Evolutionary conservation across 2,329 filamentous ascomycete genomes (phyloP).

Genomic region (Pestalotiopsis sp.): DNA sequence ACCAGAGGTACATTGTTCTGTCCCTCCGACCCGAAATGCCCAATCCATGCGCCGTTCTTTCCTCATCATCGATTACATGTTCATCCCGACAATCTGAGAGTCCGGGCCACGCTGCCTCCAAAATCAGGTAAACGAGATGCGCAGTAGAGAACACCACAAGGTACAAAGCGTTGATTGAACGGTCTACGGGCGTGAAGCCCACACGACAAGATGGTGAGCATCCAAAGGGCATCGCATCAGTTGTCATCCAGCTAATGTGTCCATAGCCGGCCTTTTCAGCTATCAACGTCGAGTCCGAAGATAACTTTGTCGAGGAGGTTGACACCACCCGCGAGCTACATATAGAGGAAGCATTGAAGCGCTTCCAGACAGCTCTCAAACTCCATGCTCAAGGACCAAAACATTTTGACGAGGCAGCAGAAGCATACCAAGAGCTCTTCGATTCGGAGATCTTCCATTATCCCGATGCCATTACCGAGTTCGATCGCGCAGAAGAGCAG

Average conservation of each 20-base stretch:
- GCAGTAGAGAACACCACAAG: neutral
- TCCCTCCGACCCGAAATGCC: no score
- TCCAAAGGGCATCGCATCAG: neutral
- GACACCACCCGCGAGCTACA: conserved; percentile 95
- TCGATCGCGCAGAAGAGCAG: conserved; percentile 67
- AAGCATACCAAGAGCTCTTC: conserved; percentile 84
- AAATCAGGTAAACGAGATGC: neutral
- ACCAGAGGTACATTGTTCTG: neutral
- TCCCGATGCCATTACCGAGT: conserved; percentile 83
- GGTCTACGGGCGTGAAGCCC: neutral
- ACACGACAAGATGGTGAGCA: neutral
- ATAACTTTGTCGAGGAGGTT: conserved; percentile 85
- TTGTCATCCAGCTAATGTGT: conserved; percentile 6
- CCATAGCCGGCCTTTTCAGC: conserved; percentile 74
- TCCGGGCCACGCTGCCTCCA: neutral
- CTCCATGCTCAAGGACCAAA: conserved; percentile 83
- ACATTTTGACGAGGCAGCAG: conserved; percentile 73
- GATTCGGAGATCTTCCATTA: conserved; percentile 93
- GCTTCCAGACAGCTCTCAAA: conserved; percentile 89
- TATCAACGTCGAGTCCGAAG: conserved; percentile 92
- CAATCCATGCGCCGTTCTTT: neutral
- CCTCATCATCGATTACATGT: neutral
- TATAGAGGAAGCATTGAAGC: conserved; percentile 94
- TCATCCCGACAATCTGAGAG: neutral
- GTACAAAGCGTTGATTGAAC: neutral